Evolutionary conservation across 1,284 basidiomycete genomes (phyloP).

Genomic region (Grifola frondosa): DNA sequence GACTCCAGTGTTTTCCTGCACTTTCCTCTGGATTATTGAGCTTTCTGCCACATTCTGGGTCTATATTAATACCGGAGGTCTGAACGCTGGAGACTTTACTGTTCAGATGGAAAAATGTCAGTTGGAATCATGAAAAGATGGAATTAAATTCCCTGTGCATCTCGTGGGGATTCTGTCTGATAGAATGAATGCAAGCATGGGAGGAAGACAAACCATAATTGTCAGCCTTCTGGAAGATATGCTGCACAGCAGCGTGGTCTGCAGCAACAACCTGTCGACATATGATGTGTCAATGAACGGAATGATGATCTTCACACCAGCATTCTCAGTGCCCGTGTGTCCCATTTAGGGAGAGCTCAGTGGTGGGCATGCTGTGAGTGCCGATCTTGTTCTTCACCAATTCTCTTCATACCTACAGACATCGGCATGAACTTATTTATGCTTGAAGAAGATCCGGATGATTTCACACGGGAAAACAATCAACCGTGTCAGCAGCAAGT

Average conservation of each 20-base stretch:
- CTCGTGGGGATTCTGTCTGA: too few species aligned
- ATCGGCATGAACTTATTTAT: constrained; percentile 61
- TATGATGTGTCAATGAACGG: not conserved
- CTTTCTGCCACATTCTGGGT: too few species aligned
- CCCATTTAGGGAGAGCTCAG: too few species aligned
- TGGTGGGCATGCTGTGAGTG: too few species aligned
- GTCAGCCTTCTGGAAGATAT: constrained; percentile 33
- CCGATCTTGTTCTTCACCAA: too few species aligned
- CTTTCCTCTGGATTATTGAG: too few species aligned
- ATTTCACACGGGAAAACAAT: too few species aligned
- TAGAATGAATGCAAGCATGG: not conserved
- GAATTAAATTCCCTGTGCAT: not conserved
- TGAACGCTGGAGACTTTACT: constrained; percentile 16
- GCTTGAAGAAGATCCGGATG: constrained; percentile 52
- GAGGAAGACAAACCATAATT: constrained; percentile 22
- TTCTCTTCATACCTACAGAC: constrained; percentile 69
- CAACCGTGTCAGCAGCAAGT: too few species aligned
- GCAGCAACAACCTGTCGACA: constrained; percentile 29
- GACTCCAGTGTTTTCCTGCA: too few species aligned
- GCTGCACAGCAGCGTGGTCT: constrained; percentile 33
- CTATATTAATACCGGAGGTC: constrained; percentile 11
- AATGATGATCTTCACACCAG: too few species aligned
- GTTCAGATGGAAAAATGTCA: not conserved
- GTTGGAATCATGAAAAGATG: not conserved
- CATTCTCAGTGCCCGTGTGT: too few species aligned